These are phyloP conservation scores for Fusarium sacchari DNA, from an alignment of 2,329 filamentous ascomycete species.

Conservation along the genomic window DNA sequence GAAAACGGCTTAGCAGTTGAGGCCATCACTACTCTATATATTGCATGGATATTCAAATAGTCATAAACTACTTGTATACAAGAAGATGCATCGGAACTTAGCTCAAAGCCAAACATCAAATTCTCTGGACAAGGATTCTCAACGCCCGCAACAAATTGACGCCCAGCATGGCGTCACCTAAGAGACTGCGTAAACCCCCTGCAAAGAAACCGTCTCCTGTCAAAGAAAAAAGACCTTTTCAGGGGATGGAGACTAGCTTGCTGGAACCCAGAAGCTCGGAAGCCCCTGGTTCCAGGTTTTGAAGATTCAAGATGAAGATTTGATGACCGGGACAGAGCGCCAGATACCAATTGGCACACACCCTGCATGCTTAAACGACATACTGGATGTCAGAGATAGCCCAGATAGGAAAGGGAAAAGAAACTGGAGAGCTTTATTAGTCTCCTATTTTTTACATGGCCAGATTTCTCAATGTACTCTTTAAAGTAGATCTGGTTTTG, in stretches of 20 bases:
- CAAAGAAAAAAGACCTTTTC: conserved; percentile 19
- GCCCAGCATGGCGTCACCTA: conserved; percentile 27
- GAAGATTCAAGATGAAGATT: conserved; percentile 35
- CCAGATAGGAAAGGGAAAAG: conserved; percentile 7
- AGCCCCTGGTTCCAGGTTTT: conserved; percentile 36
- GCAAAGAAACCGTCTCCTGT: conserved; percentile 37
- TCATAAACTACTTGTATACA: background rate
- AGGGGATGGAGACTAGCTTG: conserved; percentile 19
- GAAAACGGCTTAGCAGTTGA: background rate
- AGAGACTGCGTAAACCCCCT: conserved; percentile 29
- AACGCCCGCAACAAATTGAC: conserved; percentile 25
- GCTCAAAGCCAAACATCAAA: background rate
- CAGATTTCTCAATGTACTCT: background rate
- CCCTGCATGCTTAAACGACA: conserved; percentile 4
- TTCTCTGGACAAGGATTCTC: background rate
- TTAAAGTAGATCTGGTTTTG: conserved; percentile 11
- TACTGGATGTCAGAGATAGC: conserved; percentile 10
- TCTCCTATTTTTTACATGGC: conserved; percentile 25
- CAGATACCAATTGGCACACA: background rate
- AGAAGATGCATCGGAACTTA: background rate
- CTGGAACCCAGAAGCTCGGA: conserved; percentile 8
- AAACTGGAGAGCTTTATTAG: conserved; percentile 2
- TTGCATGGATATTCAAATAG: background rate
- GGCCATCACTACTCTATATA: conserved; percentile 10
- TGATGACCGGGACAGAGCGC: conserved; percentile 24